Base-by-base conservation (phyloP, 2,329 filamentous ascomycete genomes). In the Cordyceps cateniannulata region DNA sequence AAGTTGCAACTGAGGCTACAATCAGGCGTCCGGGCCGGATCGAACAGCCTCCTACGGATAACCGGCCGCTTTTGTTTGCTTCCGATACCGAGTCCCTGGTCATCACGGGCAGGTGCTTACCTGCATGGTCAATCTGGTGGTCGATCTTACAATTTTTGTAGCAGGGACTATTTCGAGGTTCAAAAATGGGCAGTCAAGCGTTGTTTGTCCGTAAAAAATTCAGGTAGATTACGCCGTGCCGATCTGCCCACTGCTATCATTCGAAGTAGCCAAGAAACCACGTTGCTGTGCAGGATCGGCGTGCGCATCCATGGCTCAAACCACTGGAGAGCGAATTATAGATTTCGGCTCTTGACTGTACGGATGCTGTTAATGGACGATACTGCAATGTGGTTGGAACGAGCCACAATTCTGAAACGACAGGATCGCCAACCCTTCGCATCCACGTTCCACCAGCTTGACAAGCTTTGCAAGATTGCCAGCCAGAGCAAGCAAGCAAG, bases 321-420 rank as follows among this genome's bases (percentile, higher is more conserved):
- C 22, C 3, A 2, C 40, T 1, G 18, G 40, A 27, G 38, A 55
- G 18, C 32, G n/a, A n/a, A n/a, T 1, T 45, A 14, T 22, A 22
- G 5, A n/a, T 47, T 47, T 47, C 27, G 22, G 44, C 12, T 20
- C 10, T 25, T 20, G n/a, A 47, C 20, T 16, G 22, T 24, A 25
- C 22, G 22, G 20, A 29, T 29, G 8, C 27, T 29, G 27, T 29
- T 4, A 29, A 5, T 4, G 27, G 27, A 29, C 27, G 27, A 29
- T 29, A n/a, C 8, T 4, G 27, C 27, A 29, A 27, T 29, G 53
- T 56, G 42, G 42, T 47, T 48, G 44, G 54, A 38, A 35, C 5
- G 24, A n/a, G 38, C 35, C 57, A 59, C 57, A 59, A 22, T 35
- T 59, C 48, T 53, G 57, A 59, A 59, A 59, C 56, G 20, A 47